Conservation (phyloP, 2,329 filamentous ascomycete species). For the Thyridium curvatum region DNA sequence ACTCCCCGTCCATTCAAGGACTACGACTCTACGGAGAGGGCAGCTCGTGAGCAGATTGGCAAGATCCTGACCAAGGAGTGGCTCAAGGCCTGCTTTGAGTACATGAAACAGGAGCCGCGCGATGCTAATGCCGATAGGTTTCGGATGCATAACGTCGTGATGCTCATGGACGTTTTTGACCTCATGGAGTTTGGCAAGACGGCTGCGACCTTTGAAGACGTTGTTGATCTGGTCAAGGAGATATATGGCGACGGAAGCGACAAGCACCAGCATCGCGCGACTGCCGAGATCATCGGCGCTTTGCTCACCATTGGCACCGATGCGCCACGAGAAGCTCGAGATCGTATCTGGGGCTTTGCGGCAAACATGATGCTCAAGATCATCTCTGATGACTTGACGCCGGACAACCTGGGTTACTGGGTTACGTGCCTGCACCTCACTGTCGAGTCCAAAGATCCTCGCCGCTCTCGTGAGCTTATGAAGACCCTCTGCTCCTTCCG, state of each 20-base stretch:
- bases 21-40: constrained; percentile 77
- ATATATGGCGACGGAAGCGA: constrained; percentile 91
- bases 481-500: constrained; percentile 79
- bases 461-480: constrained; percentile 79
- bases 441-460: constrained; percentile 82
- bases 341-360: constrained; percentile 79
- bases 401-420: constrained; percentile 94
- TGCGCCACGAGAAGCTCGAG: constrained; percentile 65
- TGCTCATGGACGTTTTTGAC: constrained; percentile 86
- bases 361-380: constrained; percentile 83
- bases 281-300: constrained; percentile 85
- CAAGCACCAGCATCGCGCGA: constrained; percentile 95
- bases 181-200: constrained; percentile 78
- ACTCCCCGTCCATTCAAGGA: constrained; percentile 59
- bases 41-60: constrained; percentile 73
- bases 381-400: constrained; percentile 86
- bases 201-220: constrained; percentile 74
- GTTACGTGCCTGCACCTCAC: constrained; percentile 87
- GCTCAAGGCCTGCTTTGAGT: constrained; percentile 84
- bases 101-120: constrained; percentile 91
- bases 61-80: constrained; percentile 73
- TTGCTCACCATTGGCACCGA: constrained; percentile 77
- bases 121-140: constrained; percentile 79
- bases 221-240: constrained; percentile 70
- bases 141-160: constrained; percentile 78